Evolutionary conservation across 2,329 filamentous ascomycete species (phyloP), one percentile per base, ranked within the genome.

Genomic region (Botrytis byssoidea): DNA sequence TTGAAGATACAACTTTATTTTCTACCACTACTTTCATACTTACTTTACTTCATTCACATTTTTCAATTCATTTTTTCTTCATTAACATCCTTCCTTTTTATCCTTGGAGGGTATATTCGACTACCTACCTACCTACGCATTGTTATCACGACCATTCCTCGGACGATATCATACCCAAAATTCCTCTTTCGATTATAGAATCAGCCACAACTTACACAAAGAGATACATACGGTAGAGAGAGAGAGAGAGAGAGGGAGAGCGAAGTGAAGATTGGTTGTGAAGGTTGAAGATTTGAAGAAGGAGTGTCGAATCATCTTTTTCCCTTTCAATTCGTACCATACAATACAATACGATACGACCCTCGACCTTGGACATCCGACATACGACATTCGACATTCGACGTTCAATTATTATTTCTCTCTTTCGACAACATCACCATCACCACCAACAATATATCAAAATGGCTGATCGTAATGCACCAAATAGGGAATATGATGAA

Each of bases 401-500:
- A 51, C 32, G 37, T 44, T 42, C 42, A 46, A 46, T 37, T 25
- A 63, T 35, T n/a, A 7, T 29, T 18, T 35, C n/a, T 20, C 20
- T n/a, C 57, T 7, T n/a, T 37, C 70, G 46, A 72, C 70, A 60
- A 59, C n/a, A 32, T 57, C 51, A 22, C 22, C 37, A 44, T 40
- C 7, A 32, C 10, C 35, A 70, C 55, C 35, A 42, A 35, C 44
- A 37, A 37, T 60, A 46, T 25, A 29, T 16, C 74, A 63, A 59
- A 42, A 80, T 81, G 80, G 77, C 78, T 60, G 78, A 79, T 77
- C 75, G 75, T 57, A 77, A 75, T 48, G 74, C 74, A 20, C 76
- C 75, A 55, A 71, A 68, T 48, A 74, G 75, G 8, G 77, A 81
- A 18, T 79, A 89, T 79, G 91, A 91, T 80, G 92, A 94, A 80